Evolutionary conservation across 306 rosid species (phyloP).

Genomic region (Medicago ruthenica): DNA sequence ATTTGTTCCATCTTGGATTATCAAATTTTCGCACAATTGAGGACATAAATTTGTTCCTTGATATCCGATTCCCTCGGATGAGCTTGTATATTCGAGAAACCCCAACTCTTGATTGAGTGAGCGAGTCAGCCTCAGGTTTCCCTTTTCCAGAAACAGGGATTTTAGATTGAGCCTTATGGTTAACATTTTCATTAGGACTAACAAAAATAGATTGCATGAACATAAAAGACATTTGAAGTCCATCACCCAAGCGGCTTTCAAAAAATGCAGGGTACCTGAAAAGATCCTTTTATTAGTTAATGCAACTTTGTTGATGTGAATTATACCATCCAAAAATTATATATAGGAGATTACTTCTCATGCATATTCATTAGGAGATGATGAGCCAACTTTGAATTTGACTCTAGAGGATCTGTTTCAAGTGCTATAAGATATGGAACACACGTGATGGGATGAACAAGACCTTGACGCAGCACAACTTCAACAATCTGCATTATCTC

Average conservation of each 20-base stretch:
- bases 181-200: conserved; percentile 61
- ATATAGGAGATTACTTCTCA: conserved; percentile 71
- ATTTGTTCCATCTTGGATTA: conserved; percentile 66
- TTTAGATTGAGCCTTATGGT: conserved; percentile 59
- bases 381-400: conserved; percentile 88
- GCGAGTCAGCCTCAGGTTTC: conserved; percentile 66
- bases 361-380: conserved; percentile 95
- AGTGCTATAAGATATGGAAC: conserved; percentile 98
- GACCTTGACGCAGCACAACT: conserved; percentile 97
- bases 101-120: conserved; percentile 90
- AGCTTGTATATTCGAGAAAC: conserved; percentile 99
- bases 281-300: conserved; percentile 47
- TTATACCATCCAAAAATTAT: conserved; percentile 23
- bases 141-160: conserved; percentile 62
- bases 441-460: conserved; percentile 98
- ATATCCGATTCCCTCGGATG: conserved; percentile 82
- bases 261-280: conserved; percentile 98
- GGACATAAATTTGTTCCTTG: conserved; percentile 95
- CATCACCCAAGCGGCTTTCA: conserved; percentile 98
- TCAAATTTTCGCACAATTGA: conserved; percentile 95
- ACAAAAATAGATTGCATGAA: conserved; percentile 73
- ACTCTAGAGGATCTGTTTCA: conserved; percentile 91
- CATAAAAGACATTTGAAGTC: conserved; percentile 92
- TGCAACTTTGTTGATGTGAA: conserved; percentile 27
- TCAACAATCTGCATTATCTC: conserved; percentile 81